Evolutionary conservation across 164 flowering plant species (phyloP), one percentile per base, ranked within the genome.

Genomic region (Chloranthus sessilifolius): DNA sequence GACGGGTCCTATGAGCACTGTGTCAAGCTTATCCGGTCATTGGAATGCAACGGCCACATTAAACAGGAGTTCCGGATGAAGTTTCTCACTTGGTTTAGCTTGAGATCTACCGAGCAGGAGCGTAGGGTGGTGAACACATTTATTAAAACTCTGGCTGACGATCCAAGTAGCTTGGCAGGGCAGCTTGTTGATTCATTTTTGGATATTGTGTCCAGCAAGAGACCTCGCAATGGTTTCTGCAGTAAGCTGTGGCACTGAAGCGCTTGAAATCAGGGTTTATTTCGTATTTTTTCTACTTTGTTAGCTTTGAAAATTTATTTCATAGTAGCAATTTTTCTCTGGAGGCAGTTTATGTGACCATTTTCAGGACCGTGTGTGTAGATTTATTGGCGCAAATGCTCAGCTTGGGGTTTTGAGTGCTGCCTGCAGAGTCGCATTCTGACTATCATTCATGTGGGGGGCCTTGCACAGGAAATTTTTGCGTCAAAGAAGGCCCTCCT

Each of bases 51-150:
- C 35, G 95, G 95, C 11, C 77, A 84, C 55, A 82, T 92, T n/a
- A 65, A 74, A 43, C 74, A 71, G 70, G 95, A 81, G 34, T 92
- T 92, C 47, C 75, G 95, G 59, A 65, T 86, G 78, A 92, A 84
- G 57, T 65, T 92, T 46, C 68, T 92, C 43, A 92, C 97, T 10
- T 92, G 99, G 99, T 86, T 79, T 69, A 86, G 99, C 64, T 68
- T 88, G 62, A 75, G 91, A 58, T 88, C 99, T 9, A 84, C 85
- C 1, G 91, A 76, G 52, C 85, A 82, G 53, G 99, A 92, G 45
- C 86, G 95, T 6, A 70, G 83, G 56, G 99, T 88, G 59, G 95
- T 92, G 17, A 73, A 77, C 65, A 86, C 97, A 7, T 92, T 76
- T 60, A 83, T 92, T 31, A 80, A 73, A 38, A 80, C 95, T 14